These are phyloP conservation scores for Sordariomycetes sp. DNA, from an alignment of 2,329 filamentous ascomycete species.

Conservation along the genomic window DNA sequence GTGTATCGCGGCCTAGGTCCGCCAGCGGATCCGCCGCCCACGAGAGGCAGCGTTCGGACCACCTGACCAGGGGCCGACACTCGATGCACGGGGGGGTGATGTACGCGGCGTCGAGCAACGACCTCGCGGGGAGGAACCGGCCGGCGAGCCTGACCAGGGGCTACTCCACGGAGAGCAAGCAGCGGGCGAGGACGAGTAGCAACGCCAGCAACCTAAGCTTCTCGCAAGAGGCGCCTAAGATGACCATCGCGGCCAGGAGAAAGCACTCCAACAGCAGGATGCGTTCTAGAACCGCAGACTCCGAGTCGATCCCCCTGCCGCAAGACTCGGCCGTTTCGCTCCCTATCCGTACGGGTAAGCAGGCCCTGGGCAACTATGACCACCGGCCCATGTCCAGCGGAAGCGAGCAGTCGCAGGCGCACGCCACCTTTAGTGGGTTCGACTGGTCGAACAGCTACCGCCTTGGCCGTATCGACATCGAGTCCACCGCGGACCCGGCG, in stretches of 20 bases:
- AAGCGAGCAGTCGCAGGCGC: background rate
- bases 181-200: background rate
- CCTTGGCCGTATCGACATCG: slow-evolving; percentile 4
- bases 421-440: background rate
- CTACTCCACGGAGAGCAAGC: background rate
- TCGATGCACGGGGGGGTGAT: background rate
- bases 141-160: slow-evolving; percentile 1
- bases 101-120: background rate
- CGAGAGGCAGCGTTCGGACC: background rate
- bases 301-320: background rate
- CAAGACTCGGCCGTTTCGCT: background rate
- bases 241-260: background rate
- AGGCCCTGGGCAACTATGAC: background rate
- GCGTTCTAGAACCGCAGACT: background rate
- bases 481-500: background rate
- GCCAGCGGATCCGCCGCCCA: background rate
- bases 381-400: background rate
- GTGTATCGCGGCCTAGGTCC: background rate
- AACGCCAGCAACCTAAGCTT: background rate
- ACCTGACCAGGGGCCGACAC: background rate
- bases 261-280: background rate
- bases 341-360: background rate
- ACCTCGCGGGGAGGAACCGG: background rate
- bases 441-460: background rate
- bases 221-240: background rate